Base-by-base conservation (phyloP, 345 rosid genomes). In the Jatropha curcas region DNA sequence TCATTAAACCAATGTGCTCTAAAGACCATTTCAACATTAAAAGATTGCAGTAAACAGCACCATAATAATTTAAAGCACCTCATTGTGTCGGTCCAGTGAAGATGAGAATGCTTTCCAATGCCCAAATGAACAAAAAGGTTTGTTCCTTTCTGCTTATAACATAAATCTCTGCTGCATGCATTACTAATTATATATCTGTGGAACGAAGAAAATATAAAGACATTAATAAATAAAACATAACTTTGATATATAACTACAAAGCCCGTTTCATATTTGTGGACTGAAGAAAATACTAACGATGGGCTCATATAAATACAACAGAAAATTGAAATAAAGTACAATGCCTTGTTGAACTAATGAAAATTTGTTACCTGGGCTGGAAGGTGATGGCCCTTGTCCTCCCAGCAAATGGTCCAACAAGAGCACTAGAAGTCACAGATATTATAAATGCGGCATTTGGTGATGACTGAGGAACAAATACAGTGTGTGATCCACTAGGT, bases 131-230 rank as follows among this genome's bases (percentile, higher is more conserved):
- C 83, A 72, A 82, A 80, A 72, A 71, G 30, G 80, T 86, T 86
- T 48, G 96, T 92, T 76, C 98, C 95, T 77, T 90, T 92, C 88
- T 94, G 98, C 86, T 86, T 92, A 79, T 82, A 94, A 67, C 85
- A 89, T 45, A 94, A 74, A 76, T 88, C 88, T 71, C 80, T 89
- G 87, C 94, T 85, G 81, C 98, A 89, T 57, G 96, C 93, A 80
- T 94, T 94, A 70, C 93, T 82, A 70, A 94, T 90, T 51, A 94
- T 85, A 79, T 84, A 94, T 85, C 98, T 94, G 90, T 82, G 75
- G 45, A 70, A 75, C 24, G 19, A 53, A 28, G n/a, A 67, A 12
- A 39, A 52, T 25, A 57, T 34, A 11, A 35, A 20, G 22, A 35
- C 43, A 64, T 12, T 39, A 45, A 39, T n/a, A n/a, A n/a, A n/a